Evolutionary conservation across 306 rosid species (phyloP), one percentile per base, ranked within the genome.

Genomic region (Pterocarpus macrocarpus): DNA sequence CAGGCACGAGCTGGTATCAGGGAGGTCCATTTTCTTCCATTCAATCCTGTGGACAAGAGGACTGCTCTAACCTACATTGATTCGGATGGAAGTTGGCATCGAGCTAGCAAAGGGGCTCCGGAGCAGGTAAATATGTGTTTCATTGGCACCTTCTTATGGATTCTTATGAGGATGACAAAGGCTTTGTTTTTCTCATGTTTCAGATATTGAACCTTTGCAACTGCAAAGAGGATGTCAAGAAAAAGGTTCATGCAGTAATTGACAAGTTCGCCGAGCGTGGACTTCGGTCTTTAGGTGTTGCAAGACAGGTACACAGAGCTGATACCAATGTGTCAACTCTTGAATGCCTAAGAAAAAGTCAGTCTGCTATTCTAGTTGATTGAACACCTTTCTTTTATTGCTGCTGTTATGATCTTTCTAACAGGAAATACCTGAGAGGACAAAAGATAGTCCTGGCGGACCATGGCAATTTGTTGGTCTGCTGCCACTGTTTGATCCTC

Each of bases 191-290:
- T 64, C 16, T 58, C 47, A 10, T 83, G 62, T 22, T 85, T 67
- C 64, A 94, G 98, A 94, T 94, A 69, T 10, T 92, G 59, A 72
- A 68, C 80, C 97, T 94, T 34, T 94, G 98, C 91, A 89, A 94
- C 87, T 77, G 94, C 84, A 92, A 86, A 80, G 97, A 92, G 84
- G 97, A 89, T 76, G 90, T 91, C 36, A 90, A 82, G 89, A 91
- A 77, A 79, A 87, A 53, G 88, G 97, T 82, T 78, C 97, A 90
- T 84, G 34, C 86, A 5, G 89, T 86, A 33, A 94, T 94, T 72
- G 98, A 94, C 28, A 94, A 92, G 89, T 94, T 91, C 64, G 98
- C 98, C 12, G 97, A 94, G 82, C 97, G 97, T 32, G 98, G 98
- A 69, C 95, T 94, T 77, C 90, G 97, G 32, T 94, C 98, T 58